Percentiles rank a stretch among this genome's conserved stretches.
Evolutionary conservation across 2,329 filamentous ascomycete species (phyloP).

Genomic region (Curvularia eragrostidis): DNA sequence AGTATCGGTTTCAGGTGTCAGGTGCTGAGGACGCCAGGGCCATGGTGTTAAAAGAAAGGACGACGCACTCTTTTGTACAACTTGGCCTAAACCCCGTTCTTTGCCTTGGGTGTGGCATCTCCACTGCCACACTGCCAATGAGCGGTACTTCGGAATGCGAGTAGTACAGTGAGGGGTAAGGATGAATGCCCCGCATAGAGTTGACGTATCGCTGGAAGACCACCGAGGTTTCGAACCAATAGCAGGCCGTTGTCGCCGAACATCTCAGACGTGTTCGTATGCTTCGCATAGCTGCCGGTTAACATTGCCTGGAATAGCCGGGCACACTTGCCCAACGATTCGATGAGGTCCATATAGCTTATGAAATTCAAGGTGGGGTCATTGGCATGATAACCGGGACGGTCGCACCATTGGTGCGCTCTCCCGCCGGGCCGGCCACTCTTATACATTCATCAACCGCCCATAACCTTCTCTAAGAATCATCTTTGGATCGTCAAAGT

Average conservation of each 20-base stretch:
- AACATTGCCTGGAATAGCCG: conserved; percentile 15
- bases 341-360: conserved; percentile 5
- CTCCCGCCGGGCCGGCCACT: not conserved
- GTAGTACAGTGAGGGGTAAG: conserved; percentile 26
- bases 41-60: conserved; percentile 10
- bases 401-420: not conserved
- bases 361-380: conserved; percentile 29
- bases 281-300: conserved; percentile 2
- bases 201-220: conserved; percentile 21
- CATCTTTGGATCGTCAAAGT: not conserved
- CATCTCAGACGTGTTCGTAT: not conserved
- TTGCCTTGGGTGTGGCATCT: conserved; percentile 5
- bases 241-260: conserved; percentile 12
- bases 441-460: not conserved
- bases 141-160: conserved; percentile 11
- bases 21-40: not conserved
- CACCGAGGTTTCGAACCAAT: conserved; percentile 23
- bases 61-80: not conserved
- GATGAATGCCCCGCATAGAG: conserved; percentile 13
- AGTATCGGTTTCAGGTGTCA: not conserved
- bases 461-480: not conserved
- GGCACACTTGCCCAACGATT: conserved; percentile 9
- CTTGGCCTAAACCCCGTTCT: not conserved
- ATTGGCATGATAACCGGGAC: not conserved
- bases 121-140: conserved; percentile 12